Base-by-base conservation (phyloP, 306 rosid species). In the Quercus mongolica region DNA sequence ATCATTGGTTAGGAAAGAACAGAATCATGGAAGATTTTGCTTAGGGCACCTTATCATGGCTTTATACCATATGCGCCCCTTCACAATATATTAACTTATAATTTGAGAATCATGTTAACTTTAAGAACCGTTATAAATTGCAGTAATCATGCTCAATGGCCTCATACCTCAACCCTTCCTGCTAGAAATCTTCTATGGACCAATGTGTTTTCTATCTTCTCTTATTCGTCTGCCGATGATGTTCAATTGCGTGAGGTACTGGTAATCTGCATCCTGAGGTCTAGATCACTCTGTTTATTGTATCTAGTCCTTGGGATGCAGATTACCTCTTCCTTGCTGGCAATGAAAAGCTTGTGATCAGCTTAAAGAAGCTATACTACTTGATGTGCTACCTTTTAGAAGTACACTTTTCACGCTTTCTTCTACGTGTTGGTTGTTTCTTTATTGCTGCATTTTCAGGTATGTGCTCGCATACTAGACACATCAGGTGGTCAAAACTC, bases 241-340 rank as follows among this genome's bases (percentile, higher is more conserved):
- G 49, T 46, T 61, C 4, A 78, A 76, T 82, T 85, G 88, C 62
- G 81, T 76, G 12, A 73, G 87, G 89, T 85, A 78, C 20, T 35
- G 89, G 84, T 88, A 88, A 88, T 85, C 88, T 85, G 89, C 91
- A 88, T 85, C 91, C 89, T 88, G 89, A 83, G 91, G 99, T 92
- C 87, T 89, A 89, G 86, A 93, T 77, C 84, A 78, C 75, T 71
- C 6, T 10, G 58, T 75, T 56, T 17, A 19, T 59, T 78, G 84
- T 55, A 69, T 84, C 90, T 89, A 86, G 73, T 21, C 93, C 96
- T 81, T 30, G 77, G 87, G 87, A 69, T 86, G 89, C 90, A 80
- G 88, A 87, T 87, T 85, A 85, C 79, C 88, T 79, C 65, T 76
- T 76, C 83, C 83, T 79, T 52, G 21, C 56, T n/a, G 13, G 80